phyloP scores from a whole-genome alignment of 2,329 filamentous ascomycete genomes.

The Fusarium falciforme region DNA sequence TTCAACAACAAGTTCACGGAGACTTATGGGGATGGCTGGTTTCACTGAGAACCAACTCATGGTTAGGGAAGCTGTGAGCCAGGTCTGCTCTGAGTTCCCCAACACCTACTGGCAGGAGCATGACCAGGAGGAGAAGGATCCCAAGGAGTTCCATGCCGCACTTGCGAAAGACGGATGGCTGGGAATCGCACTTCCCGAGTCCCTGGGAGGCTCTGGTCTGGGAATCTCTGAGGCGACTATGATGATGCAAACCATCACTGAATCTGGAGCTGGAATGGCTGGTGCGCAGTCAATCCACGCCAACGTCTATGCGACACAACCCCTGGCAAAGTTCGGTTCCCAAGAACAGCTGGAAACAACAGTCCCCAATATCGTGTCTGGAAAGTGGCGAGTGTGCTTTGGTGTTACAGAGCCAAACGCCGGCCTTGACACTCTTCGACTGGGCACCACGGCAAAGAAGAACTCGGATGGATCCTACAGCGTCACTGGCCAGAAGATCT shows the following conservation, averaged over 20 bases:
- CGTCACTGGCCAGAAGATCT: constrained; percentile 85
- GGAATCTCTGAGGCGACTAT: constrained; percentile 86
- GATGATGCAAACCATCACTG: constrained; percentile 87
- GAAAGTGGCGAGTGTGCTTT: constrained; percentile 80
- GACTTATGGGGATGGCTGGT: constrained; percentile 76
- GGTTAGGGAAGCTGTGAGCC: constrained; percentile 76
- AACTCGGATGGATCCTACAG: constrained; percentile 68
- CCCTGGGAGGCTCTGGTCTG: constrained; percentile 78
- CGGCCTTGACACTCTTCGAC: constrained; percentile 79
- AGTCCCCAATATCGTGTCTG: constrained; percentile 77
- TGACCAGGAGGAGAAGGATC: constrained; percentile 77
- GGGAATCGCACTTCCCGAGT: constrained; percentile 81
- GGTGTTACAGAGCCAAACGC: constrained; percentile 88
- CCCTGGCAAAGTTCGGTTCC: constrained; percentile 78
- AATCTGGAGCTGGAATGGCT: constrained; percentile 84
- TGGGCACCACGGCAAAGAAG: constrained; percentile 73
- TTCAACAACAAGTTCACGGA: constrained; percentile 48
- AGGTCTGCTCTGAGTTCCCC: constrained; percentile 77
- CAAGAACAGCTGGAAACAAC: constrained; percentile 71
- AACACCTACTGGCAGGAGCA: constrained; percentile 82
- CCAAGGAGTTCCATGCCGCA: constrained; percentile 79
- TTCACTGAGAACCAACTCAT: constrained; percentile 80
- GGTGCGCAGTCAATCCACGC: constrained; percentile 72
- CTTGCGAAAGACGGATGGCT: constrained; percentile 83
- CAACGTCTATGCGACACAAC: constrained; percentile 81